Percentiles rank a stretch among this genome's conserved stretches.
These are phyloP conservation scores for Rhizopogon salebrosus DNA, from an alignment of 768 basidiomycete species.

Conservation along the genomic window DNA sequence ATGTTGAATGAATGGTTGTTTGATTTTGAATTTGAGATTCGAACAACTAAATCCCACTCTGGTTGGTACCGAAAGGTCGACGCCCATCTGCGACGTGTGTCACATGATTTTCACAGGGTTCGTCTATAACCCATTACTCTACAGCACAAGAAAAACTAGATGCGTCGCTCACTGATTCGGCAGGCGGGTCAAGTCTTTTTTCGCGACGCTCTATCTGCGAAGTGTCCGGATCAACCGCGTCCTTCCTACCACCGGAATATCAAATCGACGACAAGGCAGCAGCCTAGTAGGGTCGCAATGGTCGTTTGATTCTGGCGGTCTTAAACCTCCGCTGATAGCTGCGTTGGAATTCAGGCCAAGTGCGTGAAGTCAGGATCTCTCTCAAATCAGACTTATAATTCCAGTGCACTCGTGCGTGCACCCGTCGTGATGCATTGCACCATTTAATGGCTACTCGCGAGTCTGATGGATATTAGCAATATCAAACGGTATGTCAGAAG, in stretches of 20 bases:
- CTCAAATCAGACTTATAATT: background rate
- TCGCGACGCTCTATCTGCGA: too few relatives aligned
- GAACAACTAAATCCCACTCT: background rate
- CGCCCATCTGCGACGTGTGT: background rate
- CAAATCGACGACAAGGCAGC: background rate
- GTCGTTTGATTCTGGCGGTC: background rate
- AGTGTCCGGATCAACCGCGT: background rate
- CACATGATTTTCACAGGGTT: background rate
- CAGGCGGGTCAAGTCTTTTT: too few relatives aligned
- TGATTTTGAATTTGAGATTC: background rate
- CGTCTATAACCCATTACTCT: background rate
- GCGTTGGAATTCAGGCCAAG: background rate
- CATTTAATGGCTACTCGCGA: too few relatives aligned
- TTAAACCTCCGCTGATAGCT: background rate
- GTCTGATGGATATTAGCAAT: too few relatives aligned
- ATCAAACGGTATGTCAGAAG: too few relatives aligned
- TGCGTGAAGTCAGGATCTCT: background rate
- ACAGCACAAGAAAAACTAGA: background rate
- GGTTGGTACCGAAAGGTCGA: background rate
- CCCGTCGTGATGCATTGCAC: too few relatives aligned
- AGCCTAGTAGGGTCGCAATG: background rate
- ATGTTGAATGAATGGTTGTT: background rate
- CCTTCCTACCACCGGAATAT: background rate
- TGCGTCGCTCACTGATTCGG: too few relatives aligned
- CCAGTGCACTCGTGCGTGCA: too few relatives aligned